Evolutionary conservation across 768 basidiomycete genomes (phyloP).

Genomic region (Agaricus subrufescens): DNA sequence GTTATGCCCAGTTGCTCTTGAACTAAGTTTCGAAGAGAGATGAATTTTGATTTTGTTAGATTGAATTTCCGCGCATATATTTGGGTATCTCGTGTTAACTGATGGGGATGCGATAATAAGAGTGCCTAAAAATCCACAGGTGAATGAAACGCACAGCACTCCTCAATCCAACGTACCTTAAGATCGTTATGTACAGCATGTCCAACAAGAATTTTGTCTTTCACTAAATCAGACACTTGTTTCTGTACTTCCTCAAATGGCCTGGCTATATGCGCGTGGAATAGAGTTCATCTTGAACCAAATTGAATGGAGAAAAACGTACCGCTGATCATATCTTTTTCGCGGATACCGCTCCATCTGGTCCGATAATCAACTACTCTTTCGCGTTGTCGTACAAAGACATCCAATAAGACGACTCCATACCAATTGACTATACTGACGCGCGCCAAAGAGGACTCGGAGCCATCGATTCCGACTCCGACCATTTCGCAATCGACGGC

Average conservation of each 20-base stretch:
- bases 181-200: constrained; percentile 92
- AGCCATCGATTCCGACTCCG: constrained; percentile 80
- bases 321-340: constrained; percentile 69
- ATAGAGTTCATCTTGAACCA: not conserved
- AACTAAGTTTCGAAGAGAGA: constrained; percentile 76
- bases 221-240: constrained; percentile 67
- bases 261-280: constrained; percentile 44
- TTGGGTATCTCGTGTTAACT: constrained; percentile 69
- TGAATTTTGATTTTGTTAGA: constrained; percentile 55
- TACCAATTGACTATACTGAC: constrained; percentile 89
- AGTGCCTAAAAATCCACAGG: constrained; percentile 39
- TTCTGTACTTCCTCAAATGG: constrained; percentile 78
- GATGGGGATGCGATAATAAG: constrained; percentile 65
- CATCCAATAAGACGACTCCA: constrained; percentile 76
- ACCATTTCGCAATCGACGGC: constrained; percentile 98
- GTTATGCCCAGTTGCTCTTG: constrained; percentile 71
- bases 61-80: constrained; percentile 53
- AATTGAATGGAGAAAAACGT: constrained; percentile 12
- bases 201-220: constrained; percentile 79
- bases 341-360: constrained; percentile 80
- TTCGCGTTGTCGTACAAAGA: constrained; percentile 82
- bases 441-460: constrained; percentile 81
- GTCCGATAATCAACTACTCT: constrained; percentile 92
- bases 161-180: constrained; percentile 43
- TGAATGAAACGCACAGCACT: not conserved